Evolutionary conservation across 495 filamentous ascomycete species (phyloP), one percentile per base, ranked within the genome.

Genomic region (Lasiosphaeriaceae sp.): DNA sequence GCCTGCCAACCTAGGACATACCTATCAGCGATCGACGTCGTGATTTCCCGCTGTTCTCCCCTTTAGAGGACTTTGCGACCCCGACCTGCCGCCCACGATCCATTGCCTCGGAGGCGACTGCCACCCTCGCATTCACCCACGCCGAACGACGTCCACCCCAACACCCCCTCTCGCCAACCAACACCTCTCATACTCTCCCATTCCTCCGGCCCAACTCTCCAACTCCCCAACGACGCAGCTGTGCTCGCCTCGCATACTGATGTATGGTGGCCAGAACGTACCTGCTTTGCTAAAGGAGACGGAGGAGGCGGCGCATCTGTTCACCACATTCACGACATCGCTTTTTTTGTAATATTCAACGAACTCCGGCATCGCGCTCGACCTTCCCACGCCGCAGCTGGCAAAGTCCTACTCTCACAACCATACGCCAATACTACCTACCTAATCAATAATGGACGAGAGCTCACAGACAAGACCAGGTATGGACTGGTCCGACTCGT

Each of bases 401-500:
- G 3, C 26, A 31, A 31, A 31, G 4, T 31, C 26, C 4, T 9
- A 9, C 4, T 31, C 26, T 31, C 26, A 26, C 52, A 21, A 11
- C 22, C 1, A 4, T 26, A n/a, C n/a, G n/a, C n/a, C n/a, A n/a
- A n/a, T n/a, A n/a, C n/a, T n/a, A n/a, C n/a, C n/a, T n/a, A n/a
- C n/a, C 22, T 0, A 43, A 50, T 57, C 45, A 52, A 59, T 60
- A 49, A 70, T 70, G 67, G 69, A 60, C 37, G 67, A 68, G 43
- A 39, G 24, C 29, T 55, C 51, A 31, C 35, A 51, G 20, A 61
- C 57, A 12, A 21, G 49, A 20, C 24, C 56, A 23, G 50, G 58
- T 17, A 66, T 67, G 50, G 58, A 62, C 50, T 59, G 69, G 37
- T 77, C 74, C 11, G 70, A 72, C 47, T 63, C 70, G n/a, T 69